Evolutionary conservation across 176 grass and related monocot species (phyloP), one percentile per base, ranked within the genome.

Genomic region (Neostapfia colusana): DNA sequence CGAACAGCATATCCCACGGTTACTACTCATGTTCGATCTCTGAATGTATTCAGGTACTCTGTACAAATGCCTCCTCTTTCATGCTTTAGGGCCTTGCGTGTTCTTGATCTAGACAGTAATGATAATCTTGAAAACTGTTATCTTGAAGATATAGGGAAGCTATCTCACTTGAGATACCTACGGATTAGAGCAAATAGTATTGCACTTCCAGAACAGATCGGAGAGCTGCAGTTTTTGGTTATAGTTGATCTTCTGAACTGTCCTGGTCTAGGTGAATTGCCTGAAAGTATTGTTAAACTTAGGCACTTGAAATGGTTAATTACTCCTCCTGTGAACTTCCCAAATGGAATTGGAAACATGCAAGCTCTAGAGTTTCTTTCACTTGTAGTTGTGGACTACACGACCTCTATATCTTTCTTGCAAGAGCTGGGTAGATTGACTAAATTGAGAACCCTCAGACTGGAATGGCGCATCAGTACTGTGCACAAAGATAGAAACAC

Each of bases 81-180:
- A 2, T 15, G 57, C 6, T 86, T 82, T 26, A 9, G 1, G 0
- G 23, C 66, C 1, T 39, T 90, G 17, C 82, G 83, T 65, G 60
- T 90, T n/a, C 74, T 90, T 62, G 73, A 86, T 86, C 40, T 89
- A 11, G 77, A 89, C 53, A 66, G 77, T 4, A 82, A 65, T 25
- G 72, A 72, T 23, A 28, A 86, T 60, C 72, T 89, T 61, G 55
- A 74, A 48, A 80, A 37, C n/a, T 15, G 8, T 56, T 84, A 68
- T 77, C 79, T 86, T 27, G 37, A 79, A 82, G 69, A 82, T 79
- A 74, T 86, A 7, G 44, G 56, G 2, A 86, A 74, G 16, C 37
- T 90, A 16, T 63, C 24, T 57, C 67, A 75, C 26, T 43, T 90
- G 63, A 82, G 44, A 18, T 86, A 82, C 42, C 24, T 90, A 48